phyloP scores from a whole-genome alignment of 164 flowering plant species.

The Magnolia officinalis region DNA sequence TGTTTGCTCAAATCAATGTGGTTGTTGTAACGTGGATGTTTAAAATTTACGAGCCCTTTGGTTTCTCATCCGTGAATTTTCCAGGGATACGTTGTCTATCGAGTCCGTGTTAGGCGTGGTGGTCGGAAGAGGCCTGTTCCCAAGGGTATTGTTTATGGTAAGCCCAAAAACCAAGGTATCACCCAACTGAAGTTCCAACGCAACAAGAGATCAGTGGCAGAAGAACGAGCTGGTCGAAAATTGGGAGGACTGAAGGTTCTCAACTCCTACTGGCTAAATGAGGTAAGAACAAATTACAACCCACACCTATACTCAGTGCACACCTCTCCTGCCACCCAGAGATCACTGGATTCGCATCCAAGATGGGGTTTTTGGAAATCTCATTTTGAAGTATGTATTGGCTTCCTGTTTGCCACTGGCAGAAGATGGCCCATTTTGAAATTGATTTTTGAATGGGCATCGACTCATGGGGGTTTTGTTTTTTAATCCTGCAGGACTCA shows the following conservation, averaged over 20 bases:
- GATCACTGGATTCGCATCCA: not conserved
- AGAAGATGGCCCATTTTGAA: too few species aligned
- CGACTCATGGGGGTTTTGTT: not conserved
- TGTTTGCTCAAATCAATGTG: too few species aligned
- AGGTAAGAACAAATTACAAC: slow-evolving; percentile 35
- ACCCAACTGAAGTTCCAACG: slow-evolving; percentile 68
- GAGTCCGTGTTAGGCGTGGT: slow-evolving; percentile 68
- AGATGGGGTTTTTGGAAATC: not conserved
- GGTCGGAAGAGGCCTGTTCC: slow-evolving; percentile 43
- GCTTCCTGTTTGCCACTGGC: slow-evolving; percentile 13
- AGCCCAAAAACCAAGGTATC: slow-evolving; percentile 42
- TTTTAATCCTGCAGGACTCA: slow-evolving; percentile 41
- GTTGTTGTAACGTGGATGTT: not conserved
- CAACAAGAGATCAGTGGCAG: slow-evolving; percentile 74
- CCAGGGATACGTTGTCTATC: slow-evolving; percentile 69
- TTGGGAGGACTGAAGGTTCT: slow-evolving; percentile 76
- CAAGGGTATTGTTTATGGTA: slow-evolving; percentile 42
- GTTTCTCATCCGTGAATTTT: not conserved
- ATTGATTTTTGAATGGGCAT: not conserved
- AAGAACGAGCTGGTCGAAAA: slow-evolving; percentile 79
- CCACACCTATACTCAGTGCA: too few species aligned
- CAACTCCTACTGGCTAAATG: slow-evolving; percentile 79
- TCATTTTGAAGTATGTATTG: slow-evolving; percentile 5
- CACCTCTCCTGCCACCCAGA: not conserved
- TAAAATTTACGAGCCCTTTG: not conserved